Conservation (phyloP, 2,329 filamentous ascomycete genomes). For the Phialophora tarda region DNA sequence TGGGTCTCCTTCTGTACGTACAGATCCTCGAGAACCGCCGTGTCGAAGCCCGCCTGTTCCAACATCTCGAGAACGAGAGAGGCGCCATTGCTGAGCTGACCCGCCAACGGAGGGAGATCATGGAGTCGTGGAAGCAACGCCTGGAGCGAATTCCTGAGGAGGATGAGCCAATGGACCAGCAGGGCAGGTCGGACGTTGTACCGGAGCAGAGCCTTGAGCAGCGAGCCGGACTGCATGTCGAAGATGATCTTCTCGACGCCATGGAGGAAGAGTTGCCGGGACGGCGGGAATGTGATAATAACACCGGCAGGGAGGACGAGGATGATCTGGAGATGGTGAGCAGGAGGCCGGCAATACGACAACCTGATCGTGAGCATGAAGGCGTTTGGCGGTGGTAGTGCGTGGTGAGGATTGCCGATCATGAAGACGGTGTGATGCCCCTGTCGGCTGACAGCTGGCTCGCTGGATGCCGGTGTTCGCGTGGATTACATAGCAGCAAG, state of each 20-base stretch:
- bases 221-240: background rate
- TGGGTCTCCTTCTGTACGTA: conserved; percentile 19
- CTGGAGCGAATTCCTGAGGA: conserved; percentile 7
- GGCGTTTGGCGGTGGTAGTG: background rate
- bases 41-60: conserved; percentile 8
- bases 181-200: background rate
- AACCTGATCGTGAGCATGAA: background rate
- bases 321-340: conserved; percentile 6
- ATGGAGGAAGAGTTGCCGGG: conserved; percentile 12
- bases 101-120: background rate
- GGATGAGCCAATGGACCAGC: conserved; percentile 6
- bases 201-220: background rate
- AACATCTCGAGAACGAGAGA: conserved; percentile 5
- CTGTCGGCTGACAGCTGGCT: background rate
- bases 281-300: background rate
- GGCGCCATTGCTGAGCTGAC: background rate
- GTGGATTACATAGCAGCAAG: background rate
- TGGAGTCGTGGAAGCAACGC: background rate
- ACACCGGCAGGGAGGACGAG: background rate
- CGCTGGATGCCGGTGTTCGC: background rate
- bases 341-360: background rate
- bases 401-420: background rate
- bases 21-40: conserved; percentile 19
- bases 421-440: background rate
- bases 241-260: conserved; percentile 7